Evolutionary conservation across 2,329 filamentous ascomycete genomes (phyloP).

Genomic region (Dactylellina parvicollis): DNA sequence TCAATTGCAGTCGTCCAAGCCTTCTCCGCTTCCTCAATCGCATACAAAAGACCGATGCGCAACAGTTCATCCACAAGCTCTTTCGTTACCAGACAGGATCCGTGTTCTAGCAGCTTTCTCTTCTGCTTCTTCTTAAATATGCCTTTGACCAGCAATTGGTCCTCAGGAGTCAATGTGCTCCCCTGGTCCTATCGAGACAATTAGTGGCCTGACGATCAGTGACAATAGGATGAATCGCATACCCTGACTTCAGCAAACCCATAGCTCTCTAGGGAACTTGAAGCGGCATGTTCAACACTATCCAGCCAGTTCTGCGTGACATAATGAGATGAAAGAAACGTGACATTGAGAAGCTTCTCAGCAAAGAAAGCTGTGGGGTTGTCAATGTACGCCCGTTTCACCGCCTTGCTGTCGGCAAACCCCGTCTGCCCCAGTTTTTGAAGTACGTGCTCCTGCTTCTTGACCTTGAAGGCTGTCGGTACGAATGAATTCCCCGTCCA

Average conservation of each 20-base stretch:
- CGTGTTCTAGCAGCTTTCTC: conserved; percentile 28
- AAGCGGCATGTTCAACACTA: conserved; percentile 1
- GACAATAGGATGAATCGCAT: neutral
- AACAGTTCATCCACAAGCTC: conserved; percentile 20
- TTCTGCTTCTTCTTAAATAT: conserved; percentile 35
- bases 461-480: conserved; percentile 19
- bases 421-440: conserved; percentile 6
- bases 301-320: conserved; percentile 31
- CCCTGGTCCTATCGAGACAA: conserved; percentile 15
- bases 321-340: conserved; percentile 8
- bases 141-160: conserved; percentile 24
- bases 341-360: neutral
- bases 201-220: neutral
- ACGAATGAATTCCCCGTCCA: conserved; percentile 26
- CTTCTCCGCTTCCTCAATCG: conserved; percentile 30
- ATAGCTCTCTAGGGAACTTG: conserved; percentile 8
- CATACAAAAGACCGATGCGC: neutral
- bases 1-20: conserved; percentile 25
- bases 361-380: conserved; percentile 21
- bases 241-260: conserved; percentile 21
- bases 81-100: conserved; percentile 15
- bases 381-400: conserved; percentile 35
- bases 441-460: conserved; percentile 5
- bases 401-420: conserved; percentile 9
- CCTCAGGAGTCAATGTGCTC: conserved; percentile 13